These are phyloP conservation scores for Cystofilobasidium ferigula DNA, from an alignment of 768 basidiomycete species.

Conservation along the genomic window DNA sequence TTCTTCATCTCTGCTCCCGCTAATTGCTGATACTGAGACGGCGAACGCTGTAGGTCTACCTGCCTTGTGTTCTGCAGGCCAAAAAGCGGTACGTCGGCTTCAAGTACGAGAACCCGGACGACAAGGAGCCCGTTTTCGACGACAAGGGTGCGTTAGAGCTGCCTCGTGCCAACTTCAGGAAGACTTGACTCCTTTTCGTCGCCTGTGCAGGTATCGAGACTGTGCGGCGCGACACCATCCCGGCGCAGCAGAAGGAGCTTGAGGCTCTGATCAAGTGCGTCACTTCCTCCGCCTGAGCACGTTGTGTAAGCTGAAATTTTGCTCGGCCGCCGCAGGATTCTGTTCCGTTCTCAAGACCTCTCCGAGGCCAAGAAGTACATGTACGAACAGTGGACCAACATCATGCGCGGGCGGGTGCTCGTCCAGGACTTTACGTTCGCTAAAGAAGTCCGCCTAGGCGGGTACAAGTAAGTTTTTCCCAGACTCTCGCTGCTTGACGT, in stretches of 20 bases:
- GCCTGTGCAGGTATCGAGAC: constrained; percentile 62
- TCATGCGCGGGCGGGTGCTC: constrained; percentile 66
- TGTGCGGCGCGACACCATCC: constrained; percentile 79
- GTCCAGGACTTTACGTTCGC: constrained; percentile 92
- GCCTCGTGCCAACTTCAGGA: background rate
- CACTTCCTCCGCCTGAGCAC: background rate
- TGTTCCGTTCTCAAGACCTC: constrained; percentile 82
- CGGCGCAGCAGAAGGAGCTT: constrained; percentile 83
- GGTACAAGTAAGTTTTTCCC: constrained; percentile 58
- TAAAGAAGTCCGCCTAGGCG: constrained; percentile 85
- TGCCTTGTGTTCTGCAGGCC: constrained; percentile 87
- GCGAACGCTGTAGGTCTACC: constrained; percentile 57
- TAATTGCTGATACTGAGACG: background rate
- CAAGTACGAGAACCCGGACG: constrained; percentile 78
- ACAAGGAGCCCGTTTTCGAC: constrained; percentile 69
- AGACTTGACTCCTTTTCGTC: background rate
- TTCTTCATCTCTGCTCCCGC: background rate
- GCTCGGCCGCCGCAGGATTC: constrained; percentile 47
- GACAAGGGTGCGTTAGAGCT: constrained; percentile 66
- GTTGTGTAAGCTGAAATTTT: background rate
- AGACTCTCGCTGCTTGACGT: background rate
- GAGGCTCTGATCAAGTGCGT: constrained; percentile 76
- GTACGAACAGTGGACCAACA: constrained; percentile 66
- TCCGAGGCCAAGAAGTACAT: constrained; percentile 84
- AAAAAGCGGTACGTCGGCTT: constrained; percentile 98